Conservation (phyloP, 495 filamentous ascomycete genomes). For the Symbiotaphrina buchneri region DNA sequence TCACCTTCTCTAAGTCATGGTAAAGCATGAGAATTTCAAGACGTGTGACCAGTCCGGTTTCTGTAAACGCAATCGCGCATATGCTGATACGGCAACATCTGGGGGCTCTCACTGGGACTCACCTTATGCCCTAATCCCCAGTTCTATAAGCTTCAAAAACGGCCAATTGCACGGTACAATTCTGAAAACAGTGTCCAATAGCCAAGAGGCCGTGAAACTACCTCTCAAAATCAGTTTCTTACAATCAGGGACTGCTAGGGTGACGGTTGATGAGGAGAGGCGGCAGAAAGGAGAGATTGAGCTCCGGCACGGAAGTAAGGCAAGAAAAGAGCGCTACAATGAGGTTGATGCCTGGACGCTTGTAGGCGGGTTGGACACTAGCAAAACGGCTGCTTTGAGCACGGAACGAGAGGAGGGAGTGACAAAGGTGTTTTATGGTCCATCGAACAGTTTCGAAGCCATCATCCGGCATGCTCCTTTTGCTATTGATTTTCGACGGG, state of each 20-base stretch:
- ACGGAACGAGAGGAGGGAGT: conserved; percentile 31
- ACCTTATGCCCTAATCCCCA: conserved; percentile 55
- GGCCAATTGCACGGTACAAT: conserved; percentile 61
- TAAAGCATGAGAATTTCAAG: conserved; percentile 94
- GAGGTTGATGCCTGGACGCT: conserved; percentile 73
- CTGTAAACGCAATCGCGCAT: conserved; percentile 80
- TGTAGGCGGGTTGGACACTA: conserved; percentile 52
- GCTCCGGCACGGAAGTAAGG: conserved; percentile 61
- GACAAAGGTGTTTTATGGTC: conserved; percentile 66
- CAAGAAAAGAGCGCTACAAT: conserved; percentile 81
- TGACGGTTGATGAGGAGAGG: conserved; percentile 77
- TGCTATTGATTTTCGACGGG: conserved; percentile 60
- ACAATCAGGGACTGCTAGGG: conserved; percentile 65
- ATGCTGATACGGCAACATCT: conserved; percentile 51
- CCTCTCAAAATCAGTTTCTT: conserved; percentile 76
- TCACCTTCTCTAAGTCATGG: too few relatives aligned
- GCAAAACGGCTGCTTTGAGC: conserved; percentile 40
- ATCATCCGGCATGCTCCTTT: conserved; percentile 69
- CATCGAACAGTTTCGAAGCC: conserved; percentile 50
- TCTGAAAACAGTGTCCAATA: conserved; percentile 44
- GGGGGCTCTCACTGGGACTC: conserved; percentile 46
- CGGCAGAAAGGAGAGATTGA: conserved; percentile 76
- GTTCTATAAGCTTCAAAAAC: conserved; percentile 50
- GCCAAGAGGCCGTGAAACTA: conserved; percentile 42
- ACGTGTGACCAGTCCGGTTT: conserved; percentile 88